phyloP scores from a whole-genome alignment of 768 basidiomycete species.

The Suillus alpinus region DNA sequence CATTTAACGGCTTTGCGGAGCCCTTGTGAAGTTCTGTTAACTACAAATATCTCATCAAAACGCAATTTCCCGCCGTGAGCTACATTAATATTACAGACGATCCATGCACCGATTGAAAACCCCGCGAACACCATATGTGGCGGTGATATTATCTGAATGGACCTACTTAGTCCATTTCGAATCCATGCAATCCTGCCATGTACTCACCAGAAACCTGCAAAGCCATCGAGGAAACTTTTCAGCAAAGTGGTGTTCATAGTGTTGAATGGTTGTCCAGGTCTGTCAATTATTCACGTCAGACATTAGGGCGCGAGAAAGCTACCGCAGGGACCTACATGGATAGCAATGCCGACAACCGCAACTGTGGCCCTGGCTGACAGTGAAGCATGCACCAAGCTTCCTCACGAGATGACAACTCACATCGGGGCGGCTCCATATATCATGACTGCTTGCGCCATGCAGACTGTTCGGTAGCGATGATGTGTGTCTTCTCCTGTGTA shows the following conservation, averaged over 20 bases:
- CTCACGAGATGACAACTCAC: constrained; percentile 31
- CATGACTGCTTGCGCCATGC: constrained; percentile 51
- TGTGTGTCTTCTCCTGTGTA: constrained; percentile 27
- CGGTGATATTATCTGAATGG: constrained; percentile 29
- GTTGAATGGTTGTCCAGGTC: constrained; percentile 37
- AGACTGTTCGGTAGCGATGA: constrained; percentile 33
- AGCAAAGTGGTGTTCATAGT: constrained; percentile 15
- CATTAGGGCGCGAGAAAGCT: neutral
- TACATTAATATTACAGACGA: constrained; percentile 32
- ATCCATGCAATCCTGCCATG: neutral
- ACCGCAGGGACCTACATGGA: constrained; percentile 32
- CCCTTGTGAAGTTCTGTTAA: constrained; percentile 14
- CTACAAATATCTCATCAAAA: constrained; percentile 13
- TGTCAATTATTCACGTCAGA: constrained; percentile 11
- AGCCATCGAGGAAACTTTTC: constrained; percentile 24
- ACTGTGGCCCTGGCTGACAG: constrained; percentile 36
- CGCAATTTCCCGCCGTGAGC: constrained; percentile 5
- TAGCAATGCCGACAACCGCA: constrained; percentile 39
- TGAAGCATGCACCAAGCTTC: neutral
- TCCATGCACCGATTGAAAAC: constrained; percentile 37
- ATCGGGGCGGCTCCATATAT: constrained; percentile 52
- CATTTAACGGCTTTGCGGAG: constrained; percentile 32
- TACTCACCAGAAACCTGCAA: constrained; percentile 23
- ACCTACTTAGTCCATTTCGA: neutral
- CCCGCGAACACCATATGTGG: constrained; percentile 43